Base-by-base conservation (phyloP, 1,284 basidiomycete genomes). In the Irpex rosettiformis region DNA sequence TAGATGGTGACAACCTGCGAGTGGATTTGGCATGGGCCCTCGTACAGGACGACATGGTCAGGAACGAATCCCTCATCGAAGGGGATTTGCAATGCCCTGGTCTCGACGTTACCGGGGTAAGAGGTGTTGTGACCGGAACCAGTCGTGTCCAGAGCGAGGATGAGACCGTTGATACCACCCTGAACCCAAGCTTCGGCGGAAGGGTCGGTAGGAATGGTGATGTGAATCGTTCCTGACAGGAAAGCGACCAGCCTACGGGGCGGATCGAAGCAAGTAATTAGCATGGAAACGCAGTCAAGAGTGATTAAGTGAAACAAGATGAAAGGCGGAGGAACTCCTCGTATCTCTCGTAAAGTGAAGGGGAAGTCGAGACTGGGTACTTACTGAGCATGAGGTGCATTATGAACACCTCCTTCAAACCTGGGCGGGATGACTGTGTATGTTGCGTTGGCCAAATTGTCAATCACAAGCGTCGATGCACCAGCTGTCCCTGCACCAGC, bases 361-460 rank as follows among this genome's bases (percentile, higher is more conserved):
- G n/a, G n/a, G n/a, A n/a, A n/a, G n/a, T 42, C 18, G n/a, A 13
- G 22, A 11, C 33, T 4, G 30, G 33, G 21, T 29, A 62, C 67
- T 54, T 53, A 69, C 67, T 69, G 68, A 10, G 51, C 37, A 18
- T 63, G 58, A 3, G 68, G 68, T 3, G 66, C 66, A 40, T 60
- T 67, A 55, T 69, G 68, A 16, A 60, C 42, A 30, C 68, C 66
- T 3, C 59, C 65, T 47, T 62, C 57, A 60, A 66, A 67, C 4
- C 53, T 42, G 5, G 66, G 57, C 1, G 68, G 68, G 30, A 69
- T 28, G 40, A 69, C 63, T 6, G 68, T 62, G 61, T 64, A 67
- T 28, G 63, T 68, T 54, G 61, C 65, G 62, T 68, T 69, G 33
- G 67, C 59, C 43, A 69, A 54, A 28, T 55, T 55, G n/a, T 65